Evolutionary conservation across 768 basidiomycete species (phyloP).

Genomic region (Auricularia sp.): DNA sequence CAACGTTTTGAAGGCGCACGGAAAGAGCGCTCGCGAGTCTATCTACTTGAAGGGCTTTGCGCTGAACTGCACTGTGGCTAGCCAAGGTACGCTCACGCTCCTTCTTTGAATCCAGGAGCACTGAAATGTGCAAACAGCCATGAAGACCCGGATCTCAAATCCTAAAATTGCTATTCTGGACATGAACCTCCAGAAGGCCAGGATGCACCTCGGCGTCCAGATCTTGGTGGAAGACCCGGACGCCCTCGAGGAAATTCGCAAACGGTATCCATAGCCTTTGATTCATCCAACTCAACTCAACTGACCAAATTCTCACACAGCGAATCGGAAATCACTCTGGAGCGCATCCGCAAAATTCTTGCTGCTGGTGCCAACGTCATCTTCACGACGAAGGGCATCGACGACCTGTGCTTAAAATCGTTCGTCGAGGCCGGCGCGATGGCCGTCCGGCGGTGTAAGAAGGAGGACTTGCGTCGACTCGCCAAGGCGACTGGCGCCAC

Average conservation of each 20-base stretch:
- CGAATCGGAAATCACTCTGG: constrained; percentile 91
- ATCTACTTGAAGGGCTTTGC: constrained; percentile 94
- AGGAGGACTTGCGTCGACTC: constrained; percentile 94
- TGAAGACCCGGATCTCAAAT: constrained; percentile 88
- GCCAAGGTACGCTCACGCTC: constrained; percentile 61
- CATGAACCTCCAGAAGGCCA: constrained; percentile 90
- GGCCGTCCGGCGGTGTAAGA: constrained; percentile 94
- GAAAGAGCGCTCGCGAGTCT: constrained; percentile 89
- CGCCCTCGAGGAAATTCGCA: constrained; percentile 92
- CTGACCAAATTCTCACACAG: constrained; percentile 28
- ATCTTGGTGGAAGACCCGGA: constrained; percentile 95
- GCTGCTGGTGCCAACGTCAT: constrained; percentile 95
- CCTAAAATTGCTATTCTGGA: constrained; percentile 99
- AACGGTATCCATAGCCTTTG: constrained; percentile 40
- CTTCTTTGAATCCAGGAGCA: neutral
- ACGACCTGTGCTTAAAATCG: constrained; percentile 95
- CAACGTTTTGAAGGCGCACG: constrained; percentile 96
- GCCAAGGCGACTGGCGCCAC: constrained; percentile 96
- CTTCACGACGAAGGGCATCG: constrained; percentile 95
- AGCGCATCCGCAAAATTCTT: constrained; percentile 91
- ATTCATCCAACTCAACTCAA: neutral
- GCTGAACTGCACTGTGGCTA: constrained; percentile 95
- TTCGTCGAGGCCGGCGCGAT: constrained; percentile 98
- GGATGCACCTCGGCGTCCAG: constrained; percentile 97
- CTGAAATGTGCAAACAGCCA: constrained; percentile 43